phyloP scores from a whole-genome alignment of 345 rosid species.

The Streptanthus diversifolius region DNA sequence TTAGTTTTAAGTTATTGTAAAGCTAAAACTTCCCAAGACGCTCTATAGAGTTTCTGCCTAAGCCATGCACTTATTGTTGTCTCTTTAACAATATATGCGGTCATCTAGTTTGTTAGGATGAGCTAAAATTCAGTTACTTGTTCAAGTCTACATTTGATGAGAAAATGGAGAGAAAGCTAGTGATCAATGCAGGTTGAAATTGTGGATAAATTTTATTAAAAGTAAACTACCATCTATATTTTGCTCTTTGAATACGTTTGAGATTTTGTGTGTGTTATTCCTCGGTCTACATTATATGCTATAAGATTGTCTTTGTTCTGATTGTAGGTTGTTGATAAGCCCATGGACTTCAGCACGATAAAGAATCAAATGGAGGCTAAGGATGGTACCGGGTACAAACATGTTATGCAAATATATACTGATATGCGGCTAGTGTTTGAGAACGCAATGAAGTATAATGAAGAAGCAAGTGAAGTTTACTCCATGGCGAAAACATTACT shows the following conservation, averaged over 20 bases:
- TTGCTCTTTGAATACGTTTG: not conserved
- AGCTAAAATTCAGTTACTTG: not conserved
- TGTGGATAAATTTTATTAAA: not conserved
- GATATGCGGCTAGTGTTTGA: slow-evolving; percentile 82
- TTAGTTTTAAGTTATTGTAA: not conserved
- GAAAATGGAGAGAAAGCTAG: slow-evolving; percentile 9
- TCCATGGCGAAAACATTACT: slow-evolving; percentile 81
- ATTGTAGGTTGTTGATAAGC: slow-evolving; percentile 71
- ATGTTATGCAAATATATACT: slow-evolving; percentile 69
- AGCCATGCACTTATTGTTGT: not conserved
- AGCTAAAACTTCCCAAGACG: not conserved
- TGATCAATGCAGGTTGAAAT: slow-evolving; percentile 6
- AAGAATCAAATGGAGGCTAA: slow-evolving; percentile 87
- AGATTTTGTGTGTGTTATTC: not conserved
- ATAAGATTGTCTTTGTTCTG: not conserved
- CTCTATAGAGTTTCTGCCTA: not conserved
- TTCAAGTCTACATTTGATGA: not conserved
- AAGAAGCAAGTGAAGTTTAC: slow-evolving; percentile 63
- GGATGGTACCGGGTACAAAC: slow-evolving; percentile 74
- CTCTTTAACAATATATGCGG: not conserved
- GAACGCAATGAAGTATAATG: slow-evolving; percentile 95
- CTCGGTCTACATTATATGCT: not conserved
- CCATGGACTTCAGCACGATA: slow-evolving; percentile 92
- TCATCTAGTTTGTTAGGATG: not conserved
- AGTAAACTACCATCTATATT: not conserved